Evolutionary conservation across 768 basidiomycete species (phyloP).

Genomic region (Bullera alba): DNA sequence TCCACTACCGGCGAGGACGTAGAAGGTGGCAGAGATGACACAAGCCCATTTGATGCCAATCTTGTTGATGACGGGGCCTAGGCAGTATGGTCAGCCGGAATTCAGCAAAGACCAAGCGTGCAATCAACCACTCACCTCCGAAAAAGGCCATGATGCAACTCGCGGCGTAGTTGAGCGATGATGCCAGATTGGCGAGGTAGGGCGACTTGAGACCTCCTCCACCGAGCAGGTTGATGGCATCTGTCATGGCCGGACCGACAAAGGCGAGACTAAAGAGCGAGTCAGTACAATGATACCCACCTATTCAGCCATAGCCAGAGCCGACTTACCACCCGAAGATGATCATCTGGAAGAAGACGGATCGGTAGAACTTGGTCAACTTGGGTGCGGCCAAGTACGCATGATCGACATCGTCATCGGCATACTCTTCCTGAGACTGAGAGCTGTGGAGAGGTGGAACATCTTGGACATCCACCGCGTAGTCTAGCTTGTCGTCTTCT

Average conservation of each 20-base stretch:
- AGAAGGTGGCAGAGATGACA: slow-evolving; percentile 1
- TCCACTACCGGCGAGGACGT: slow-evolving; percentile 11
- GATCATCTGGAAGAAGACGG: background rate
- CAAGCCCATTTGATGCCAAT: background rate
- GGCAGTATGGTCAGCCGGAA: no score
- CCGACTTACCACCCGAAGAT: background rate
- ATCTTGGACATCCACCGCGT: no score
- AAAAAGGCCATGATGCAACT: slow-evolving; percentile 16
- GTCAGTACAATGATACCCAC: no score
- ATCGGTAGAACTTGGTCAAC: background rate
- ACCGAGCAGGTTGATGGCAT: slow-evolving; percentile 10
- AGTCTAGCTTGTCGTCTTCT: no score
- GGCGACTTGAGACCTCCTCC: slow-evolving; percentile 27
- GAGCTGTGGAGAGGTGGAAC: no score
- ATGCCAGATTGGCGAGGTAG: slow-evolving; percentile 15
- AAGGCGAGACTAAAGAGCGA: background rate
- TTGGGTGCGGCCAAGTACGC: background rate
- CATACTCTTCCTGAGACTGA: no score
- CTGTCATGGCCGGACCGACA: background rate
- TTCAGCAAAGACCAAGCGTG: no score
- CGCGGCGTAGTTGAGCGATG: slow-evolving; percentile 9
- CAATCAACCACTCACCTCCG: slow-evolving; percentile 21
- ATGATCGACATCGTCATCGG: background rate
- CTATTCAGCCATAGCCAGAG: background rate
- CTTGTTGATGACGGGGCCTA: background rate